These are phyloP conservation scores for Ilyonectria sp. DNA, from an alignment of 2,329 filamentous ascomycete species.

Conservation along the genomic window DNA sequence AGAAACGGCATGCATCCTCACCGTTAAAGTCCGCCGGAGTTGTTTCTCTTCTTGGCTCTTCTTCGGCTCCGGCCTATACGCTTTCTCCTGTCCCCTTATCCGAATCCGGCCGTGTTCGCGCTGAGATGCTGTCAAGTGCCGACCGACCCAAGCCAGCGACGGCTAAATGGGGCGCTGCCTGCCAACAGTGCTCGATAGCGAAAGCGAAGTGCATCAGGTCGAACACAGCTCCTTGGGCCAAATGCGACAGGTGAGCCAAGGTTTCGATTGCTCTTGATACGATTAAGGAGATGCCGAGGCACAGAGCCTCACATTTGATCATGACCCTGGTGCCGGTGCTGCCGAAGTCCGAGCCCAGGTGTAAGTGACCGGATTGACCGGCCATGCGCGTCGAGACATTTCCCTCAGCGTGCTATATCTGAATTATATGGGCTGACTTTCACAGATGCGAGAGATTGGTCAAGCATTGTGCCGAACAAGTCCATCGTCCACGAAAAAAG, in stretches of 20 bases:
- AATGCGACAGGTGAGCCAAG: conserved; percentile 61
- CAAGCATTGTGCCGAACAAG: conserved; percentile 63
- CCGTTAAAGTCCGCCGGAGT: conserved; percentile 47
- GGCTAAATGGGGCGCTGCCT: conserved; percentile 66
- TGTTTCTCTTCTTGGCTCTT: conserved; percentile 31
- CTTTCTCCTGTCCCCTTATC: conserved; percentile 15
- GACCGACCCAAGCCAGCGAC: conserved; percentile 52
- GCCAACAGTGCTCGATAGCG: conserved; percentile 62
- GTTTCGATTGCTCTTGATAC: not conserved
- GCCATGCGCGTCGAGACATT: conserved; percentile 24
- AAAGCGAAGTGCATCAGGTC: conserved; percentile 67
- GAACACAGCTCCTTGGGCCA: conserved; percentile 53
- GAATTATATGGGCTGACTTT: conserved; percentile 14
- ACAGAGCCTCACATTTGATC: not conserved
- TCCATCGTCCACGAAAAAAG: conserved; percentile 67
- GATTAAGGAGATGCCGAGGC: not conserved
- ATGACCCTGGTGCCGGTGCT: conserved; percentile 22
- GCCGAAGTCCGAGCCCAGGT: conserved; percentile 25
- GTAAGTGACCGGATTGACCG: conserved; percentile 29
- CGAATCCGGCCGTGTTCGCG: conserved; percentile 19
- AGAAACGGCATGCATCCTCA: conserved; percentile 13
- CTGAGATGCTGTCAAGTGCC: conserved; percentile 32
- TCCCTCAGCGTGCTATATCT: conserved; percentile 4
- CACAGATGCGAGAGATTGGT: conserved; percentile 63
- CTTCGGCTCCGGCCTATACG: conserved; percentile 27